Evolutionary conservation across 257 asterid species (phyloP), one percentile per base, ranked within the genome.

Genomic region (Nicotiana benthamiana): DNA sequence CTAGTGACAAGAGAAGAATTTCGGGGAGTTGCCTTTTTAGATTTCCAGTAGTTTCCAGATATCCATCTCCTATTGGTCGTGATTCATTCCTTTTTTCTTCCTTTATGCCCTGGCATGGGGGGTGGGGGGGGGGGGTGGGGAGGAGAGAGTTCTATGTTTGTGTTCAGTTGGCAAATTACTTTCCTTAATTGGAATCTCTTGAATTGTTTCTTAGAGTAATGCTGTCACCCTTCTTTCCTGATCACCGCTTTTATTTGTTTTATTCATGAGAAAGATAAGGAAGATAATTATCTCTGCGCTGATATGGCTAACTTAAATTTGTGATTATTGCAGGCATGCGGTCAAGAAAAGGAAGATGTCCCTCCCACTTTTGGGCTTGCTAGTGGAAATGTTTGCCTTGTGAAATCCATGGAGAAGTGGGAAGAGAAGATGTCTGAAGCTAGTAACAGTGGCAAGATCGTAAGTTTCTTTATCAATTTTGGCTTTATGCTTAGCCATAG

Each of bases 351-450:
- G n/a, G 34, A 80, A 20, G 89, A 83, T 15, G 51, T 74, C 79
- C 60, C 27, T 48, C 63, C 68, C 74, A 66, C 79, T 62, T 30
- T 70, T 32, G 90, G 84, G 61, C 83, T 90, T 15, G 89, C 63
- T 12, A 82, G 90, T 65, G 88, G 88, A 65, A 87, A 86, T 59
- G 91, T 91, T 79, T 88, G 75, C 75, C 90, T 91, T 36, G 75
- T 91, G 79, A 90, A 87, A 40, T 85, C 90, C 27, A 84, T 83
- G 86, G 86, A 89, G 79, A 75, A 77, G 78, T 90, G 93, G 96
- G 93, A 91, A 34, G 82, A 86, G 77, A 89, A 86, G 89, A 86
- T 86, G 40, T 86, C 90, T 24, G 88, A 88, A 83, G 92, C 92
- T 26, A 85, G 86, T 56, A 79, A 75, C 67, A 86, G 82, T 12